Evolutionary conservation across 768 basidiomycete genomes (phyloP), one percentile per base, ranked within the genome.

Genomic region (Macrocybe gigantea): DNA sequence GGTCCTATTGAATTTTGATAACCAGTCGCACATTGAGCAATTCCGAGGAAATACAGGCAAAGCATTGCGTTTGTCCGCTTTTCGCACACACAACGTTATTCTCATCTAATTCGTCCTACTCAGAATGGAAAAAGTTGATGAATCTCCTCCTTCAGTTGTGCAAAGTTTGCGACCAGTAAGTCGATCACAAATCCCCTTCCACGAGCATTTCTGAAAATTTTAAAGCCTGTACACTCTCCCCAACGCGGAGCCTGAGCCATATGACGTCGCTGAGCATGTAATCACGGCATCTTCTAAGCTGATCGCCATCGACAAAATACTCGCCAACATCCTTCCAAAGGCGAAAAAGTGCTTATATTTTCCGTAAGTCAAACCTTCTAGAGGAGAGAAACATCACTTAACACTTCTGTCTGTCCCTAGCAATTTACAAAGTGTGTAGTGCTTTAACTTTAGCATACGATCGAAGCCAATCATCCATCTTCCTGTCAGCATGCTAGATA

Each of bases 111-210:
- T 34, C n/a, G 22, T 1, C 11, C 15, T 12, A 38, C 11, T n/a
- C 49, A 80, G 78, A 69, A 45, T 82, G 76, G 72, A 71, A 64
- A 48, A 73, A 72, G 50, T 66, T 82, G 38, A 80, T 80, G 75
- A 84, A 83, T 60, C 67, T 87, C n/a, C 60, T 88, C 40, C 75
- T 87, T 70, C 84, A 87, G 61, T 66, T 88, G 8, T 73, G 84
- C 39, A 77, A 78, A 68, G 75, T 84, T 41, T 87, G 85, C 61
- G 82, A 84, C 56, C 85, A 87, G 77, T 80, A 53, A 32, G 78
- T 58, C 3, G 11, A 12, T 5, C 33, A 13, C 7, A 10, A 29
- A 31, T 47, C 15, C 22, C 5, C 39, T 13, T 11, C 22, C 22
- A 29, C 9, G 12, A 5, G 49, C 39, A 38, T 59, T 37, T 58